Conservation (phyloP, 176 grass and related monocot genomes). For the Metroxylon sagu region DNA sequence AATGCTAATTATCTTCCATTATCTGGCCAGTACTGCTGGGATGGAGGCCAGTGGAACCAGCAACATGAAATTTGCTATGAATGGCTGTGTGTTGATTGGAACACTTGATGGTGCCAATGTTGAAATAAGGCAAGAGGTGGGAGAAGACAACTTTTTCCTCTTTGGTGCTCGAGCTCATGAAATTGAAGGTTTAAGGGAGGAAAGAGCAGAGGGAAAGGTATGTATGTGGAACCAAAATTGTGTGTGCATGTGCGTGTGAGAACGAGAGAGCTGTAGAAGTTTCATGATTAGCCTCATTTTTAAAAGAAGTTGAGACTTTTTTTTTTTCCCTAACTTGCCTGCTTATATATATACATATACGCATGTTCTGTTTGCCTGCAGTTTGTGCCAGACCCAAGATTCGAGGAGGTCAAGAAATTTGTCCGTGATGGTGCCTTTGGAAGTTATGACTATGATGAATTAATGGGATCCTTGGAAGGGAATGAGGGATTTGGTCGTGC, state of each 20-base stretch:
- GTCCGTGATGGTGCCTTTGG: slow-evolving; percentile 79
- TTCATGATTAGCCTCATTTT: too few relatives aligned
- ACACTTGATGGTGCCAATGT: slow-evolving; percentile 98
- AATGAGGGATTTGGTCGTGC: slow-evolving; percentile 91
- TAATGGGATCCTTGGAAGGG: slow-evolving; percentile 96
- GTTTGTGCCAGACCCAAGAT: slow-evolving; percentile 93
- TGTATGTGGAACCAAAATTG: neutral
- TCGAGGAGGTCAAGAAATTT: slow-evolving; percentile 92
- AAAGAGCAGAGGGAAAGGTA: slow-evolving; percentile 96
- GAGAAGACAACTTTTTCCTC: slow-evolving; percentile 95
- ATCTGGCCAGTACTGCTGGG: slow-evolving; percentile 72
- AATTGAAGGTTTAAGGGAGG: slow-evolving; percentile 71
- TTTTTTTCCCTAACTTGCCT: neutral
- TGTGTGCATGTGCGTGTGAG: neutral
- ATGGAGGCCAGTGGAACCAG: slow-evolving; percentile 99
- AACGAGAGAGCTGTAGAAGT: too few relatives aligned
- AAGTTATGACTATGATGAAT: slow-evolving; percentile 57
- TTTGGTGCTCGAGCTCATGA: slow-evolving; percentile 94
- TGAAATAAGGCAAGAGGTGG: slow-evolving; percentile 98
- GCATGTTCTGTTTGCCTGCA: slow-evolving; percentile 19
- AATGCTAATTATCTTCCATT: neutral
- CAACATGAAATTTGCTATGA: slow-evolving; percentile 99
- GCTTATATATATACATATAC: slow-evolving; percentile 3
- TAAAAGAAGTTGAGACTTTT: neutral
- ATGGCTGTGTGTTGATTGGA: slow-evolving; percentile 89